A percentile compares a stretch with the other conserved stretches of the same genome.
phyloP scores from a whole-genome alignment of 2,329 filamentous ascomycete species.

The Exophiala xenobiotica region DNA sequence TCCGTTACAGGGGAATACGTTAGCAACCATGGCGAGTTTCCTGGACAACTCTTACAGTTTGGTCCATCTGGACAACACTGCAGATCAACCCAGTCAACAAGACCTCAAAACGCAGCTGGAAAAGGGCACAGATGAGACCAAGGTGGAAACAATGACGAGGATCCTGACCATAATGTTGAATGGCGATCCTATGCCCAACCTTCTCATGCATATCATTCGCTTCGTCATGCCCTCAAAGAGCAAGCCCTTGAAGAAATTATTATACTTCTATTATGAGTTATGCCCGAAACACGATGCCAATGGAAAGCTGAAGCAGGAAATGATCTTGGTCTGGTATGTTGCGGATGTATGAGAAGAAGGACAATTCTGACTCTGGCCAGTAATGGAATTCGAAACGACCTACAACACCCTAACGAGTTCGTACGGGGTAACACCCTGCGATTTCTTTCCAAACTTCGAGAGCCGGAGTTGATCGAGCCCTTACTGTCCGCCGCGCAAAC shows the following conservation, averaged over 20 bases:
- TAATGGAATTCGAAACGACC: slow-evolving; percentile 95
- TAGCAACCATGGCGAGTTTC: slow-evolving; percentile 80
- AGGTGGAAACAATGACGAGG: slow-evolving; percentile 94
- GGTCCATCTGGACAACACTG: slow-evolving; percentile 95
- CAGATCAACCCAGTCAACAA: slow-evolving; percentile 84
- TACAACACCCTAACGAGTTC: slow-evolving; percentile 98
- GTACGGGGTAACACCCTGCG: slow-evolving; percentile 96
- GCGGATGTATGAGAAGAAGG: slow-evolving; percentile 1
- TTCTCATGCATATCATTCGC: slow-evolving; percentile 99
- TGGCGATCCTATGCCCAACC: slow-evolving; percentile 88
- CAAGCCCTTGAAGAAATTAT: slow-evolving; percentile 93
- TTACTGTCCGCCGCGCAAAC: slow-evolving; percentile 86
- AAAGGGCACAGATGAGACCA: slow-evolving; percentile 88
- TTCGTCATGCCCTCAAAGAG: slow-evolving; percentile 99
- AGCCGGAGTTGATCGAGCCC: slow-evolving; percentile 93
- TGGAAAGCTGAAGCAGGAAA: slow-evolving; percentile 98
- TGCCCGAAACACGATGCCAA: slow-evolving; percentile 90
- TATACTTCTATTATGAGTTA: slow-evolving; percentile 96
- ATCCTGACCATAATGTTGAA: slow-evolving; percentile 94
- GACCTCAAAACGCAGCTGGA: slow-evolving; percentile 92
- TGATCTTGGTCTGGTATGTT: slow-evolving; percentile 94
- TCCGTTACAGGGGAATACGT: background rate
- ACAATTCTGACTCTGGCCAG: slow-evolving; percentile 48
- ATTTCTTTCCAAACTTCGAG: slow-evolving; percentile 93
- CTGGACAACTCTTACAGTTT: slow-evolving; percentile 94